These are phyloP conservation scores for Penicillium antarcticum DNA, from an alignment of 495 filamentous ascomycete genomes.

Conservation along the genomic window DNA sequence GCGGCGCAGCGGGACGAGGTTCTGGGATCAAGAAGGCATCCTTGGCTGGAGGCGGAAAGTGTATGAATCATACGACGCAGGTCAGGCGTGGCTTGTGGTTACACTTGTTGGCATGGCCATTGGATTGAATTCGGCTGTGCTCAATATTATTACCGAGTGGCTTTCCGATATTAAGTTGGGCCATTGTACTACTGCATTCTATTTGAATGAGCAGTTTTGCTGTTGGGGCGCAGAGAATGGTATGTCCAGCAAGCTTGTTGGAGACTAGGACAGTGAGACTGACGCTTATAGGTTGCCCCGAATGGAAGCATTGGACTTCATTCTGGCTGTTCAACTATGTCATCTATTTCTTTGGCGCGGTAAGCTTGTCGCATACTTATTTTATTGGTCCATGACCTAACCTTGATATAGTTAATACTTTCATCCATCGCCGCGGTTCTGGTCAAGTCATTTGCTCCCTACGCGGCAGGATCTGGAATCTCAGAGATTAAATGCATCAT, in stretches of 20 bases:
- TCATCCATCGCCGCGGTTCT: slow-evolving; percentile 77
- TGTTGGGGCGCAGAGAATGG: slow-evolving; percentile 95
- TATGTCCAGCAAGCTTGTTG: slow-evolving; percentile 26
- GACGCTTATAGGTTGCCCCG: slow-evolving; percentile 61
- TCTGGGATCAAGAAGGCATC: slow-evolving; percentile 68
- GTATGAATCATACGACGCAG: slow-evolving; percentile 88
- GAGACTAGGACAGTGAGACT: neutral
- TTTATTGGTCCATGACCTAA: neutral
- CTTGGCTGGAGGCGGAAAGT: slow-evolving; percentile 80
- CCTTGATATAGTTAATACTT: slow-evolving; percentile 63
- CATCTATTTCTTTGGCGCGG: slow-evolving; percentile 85
- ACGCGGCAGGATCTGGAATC: slow-evolving; percentile 95
- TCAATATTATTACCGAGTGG: slow-evolving; percentile 98
- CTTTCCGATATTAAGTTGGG: slow-evolving; percentile 92
- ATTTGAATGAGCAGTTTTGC: slow-evolving; percentile 96
- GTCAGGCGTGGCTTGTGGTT: slow-evolving; percentile 97
- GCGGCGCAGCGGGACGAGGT: slow-evolving; percentile 68
- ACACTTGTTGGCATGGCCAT: slow-evolving; percentile 91
- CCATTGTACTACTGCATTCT: slow-evolving; percentile 91
- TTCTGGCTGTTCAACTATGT: slow-evolving; percentile 79
- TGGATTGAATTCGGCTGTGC: slow-evolving; percentile 85
- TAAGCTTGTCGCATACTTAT: slow-evolving; percentile 31
- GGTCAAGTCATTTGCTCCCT: slow-evolving; percentile 92
- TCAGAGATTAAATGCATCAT: slow-evolving; percentile 99
- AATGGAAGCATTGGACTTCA: slow-evolving; percentile 88